phyloP scores from a whole-genome alignment of 345 rosid species.

The Zanthoxylum bungeanum region DNA sequence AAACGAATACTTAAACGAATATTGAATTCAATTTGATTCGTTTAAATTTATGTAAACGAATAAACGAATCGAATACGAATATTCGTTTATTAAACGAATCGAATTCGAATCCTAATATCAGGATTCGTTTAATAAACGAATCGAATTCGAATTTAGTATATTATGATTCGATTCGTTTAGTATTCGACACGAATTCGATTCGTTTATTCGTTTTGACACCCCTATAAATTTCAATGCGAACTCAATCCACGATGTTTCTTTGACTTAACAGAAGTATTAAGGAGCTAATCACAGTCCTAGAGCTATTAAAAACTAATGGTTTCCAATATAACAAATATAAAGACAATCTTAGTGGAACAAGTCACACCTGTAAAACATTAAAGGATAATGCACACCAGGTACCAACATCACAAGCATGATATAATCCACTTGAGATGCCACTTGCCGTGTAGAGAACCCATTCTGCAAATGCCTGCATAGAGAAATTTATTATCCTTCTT shows the following conservation, averaged over 20 bases:
- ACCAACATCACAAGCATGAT: slow-evolving; percentile 96
- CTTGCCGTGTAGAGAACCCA: slow-evolving; percentile 91
- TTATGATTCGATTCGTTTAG: too few relatives aligned
- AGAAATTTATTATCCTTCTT: slow-evolving; percentile 14
- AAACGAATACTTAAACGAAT: too few relatives aligned
- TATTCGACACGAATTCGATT: too few relatives aligned
- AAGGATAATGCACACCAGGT: slow-evolving; percentile 81
- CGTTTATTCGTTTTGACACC: too few relatives aligned
- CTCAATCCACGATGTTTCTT: background rate
- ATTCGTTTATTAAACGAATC: too few relatives aligned
- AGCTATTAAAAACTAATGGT: background rate
- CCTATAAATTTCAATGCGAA: background rate
- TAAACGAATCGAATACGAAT: too few relatives aligned
- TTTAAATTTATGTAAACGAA: too few relatives aligned
- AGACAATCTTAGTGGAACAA: slow-evolving; percentile 2
- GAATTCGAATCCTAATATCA: too few relatives aligned
- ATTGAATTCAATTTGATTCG: too few relatives aligned
- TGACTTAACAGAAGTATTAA: background rate
- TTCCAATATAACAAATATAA: background rate
- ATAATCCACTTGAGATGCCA: slow-evolving; percentile 86
- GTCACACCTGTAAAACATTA: slow-evolving; percentile 74
- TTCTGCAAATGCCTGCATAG: slow-evolving; percentile 80
- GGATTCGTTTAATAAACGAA: too few relatives aligned
- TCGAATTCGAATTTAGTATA: too few relatives aligned
- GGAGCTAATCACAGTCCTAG: background rate